Conservation (phyloP, 73 alveolate genomes). For the Paramecium primaurelia region DNA sequence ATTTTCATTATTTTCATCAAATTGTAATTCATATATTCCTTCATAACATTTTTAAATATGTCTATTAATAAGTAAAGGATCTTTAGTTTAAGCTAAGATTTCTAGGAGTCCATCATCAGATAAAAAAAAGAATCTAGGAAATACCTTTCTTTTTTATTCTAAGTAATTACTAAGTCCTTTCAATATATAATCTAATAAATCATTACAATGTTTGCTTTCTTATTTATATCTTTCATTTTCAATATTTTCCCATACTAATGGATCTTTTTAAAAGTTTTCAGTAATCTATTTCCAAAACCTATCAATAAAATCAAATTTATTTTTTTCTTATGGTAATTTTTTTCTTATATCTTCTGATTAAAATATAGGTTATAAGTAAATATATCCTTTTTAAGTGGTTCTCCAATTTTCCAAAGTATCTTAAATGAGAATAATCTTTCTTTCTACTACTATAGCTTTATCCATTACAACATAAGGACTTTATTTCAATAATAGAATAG, state of each 20-base stretch:
- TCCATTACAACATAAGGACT: conserved; percentile 77
- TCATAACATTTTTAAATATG: conserved; percentile 94
- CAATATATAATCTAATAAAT: conserved; percentile 90
- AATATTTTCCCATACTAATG: conserved; percentile 64
- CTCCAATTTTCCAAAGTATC: conserved; percentile 95
- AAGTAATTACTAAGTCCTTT: conserved; percentile 89
- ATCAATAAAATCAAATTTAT: conserved; percentile 86
- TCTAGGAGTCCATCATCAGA: conserved; percentile 96
- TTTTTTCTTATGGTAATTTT: conserved; percentile 89
- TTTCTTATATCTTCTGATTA: conserved; percentile 97
- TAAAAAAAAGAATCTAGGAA: conserved; percentile 99
- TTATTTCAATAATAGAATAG: conserved; percentile 79
- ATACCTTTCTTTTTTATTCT: conserved; percentile 95
- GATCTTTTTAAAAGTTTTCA: conserved; percentile 74
- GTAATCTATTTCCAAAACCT: conserved; percentile 91
- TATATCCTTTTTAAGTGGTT: conserved; percentile 94
- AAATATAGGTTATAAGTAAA: conserved; percentile 99
- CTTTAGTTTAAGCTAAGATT: conserved; percentile 93
- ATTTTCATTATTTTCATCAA: conserved; percentile 77
- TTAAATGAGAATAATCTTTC: conserved; percentile 80
- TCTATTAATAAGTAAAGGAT: conserved; percentile 90
- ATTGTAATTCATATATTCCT: conserved; percentile 87
- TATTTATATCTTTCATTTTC: conserved; percentile 75
- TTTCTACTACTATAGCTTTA: conserved; percentile 83
- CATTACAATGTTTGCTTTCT: conserved; percentile 72